Evolutionary conservation across 805 yeast species (phyloP).

Genomic region (Schwanniomyces occidentalis): DNA sequence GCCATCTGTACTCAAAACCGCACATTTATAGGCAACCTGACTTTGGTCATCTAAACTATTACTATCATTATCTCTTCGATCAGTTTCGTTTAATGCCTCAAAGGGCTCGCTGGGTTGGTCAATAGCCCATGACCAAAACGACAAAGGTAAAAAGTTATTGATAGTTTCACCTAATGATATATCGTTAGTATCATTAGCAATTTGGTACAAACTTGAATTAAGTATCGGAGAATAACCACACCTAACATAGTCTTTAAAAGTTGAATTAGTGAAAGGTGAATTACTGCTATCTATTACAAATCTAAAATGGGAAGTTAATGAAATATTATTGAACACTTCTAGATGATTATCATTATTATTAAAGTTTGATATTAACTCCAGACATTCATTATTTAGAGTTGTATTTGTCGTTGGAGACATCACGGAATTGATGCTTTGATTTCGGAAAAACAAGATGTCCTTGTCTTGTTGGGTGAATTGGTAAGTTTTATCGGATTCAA

Average conservation of each 20-base stretch:
- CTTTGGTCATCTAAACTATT: background rate
- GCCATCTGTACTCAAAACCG: constrained; percentile 41
- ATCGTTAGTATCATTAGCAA: constrained; percentile 7
- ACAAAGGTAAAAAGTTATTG: constrained; percentile 25
- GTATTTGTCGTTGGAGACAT: constrained; percentile 5
- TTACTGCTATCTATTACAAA: constrained; percentile 34
- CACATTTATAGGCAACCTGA: constrained; percentile 42
- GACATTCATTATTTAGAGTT: constrained; percentile 6
- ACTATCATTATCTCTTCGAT: constrained; percentile 2
- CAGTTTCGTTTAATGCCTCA: constrained; percentile 1
- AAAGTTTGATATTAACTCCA: constrained; percentile 9
- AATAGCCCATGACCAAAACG: constrained; percentile 76
- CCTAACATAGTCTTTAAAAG: constrained; percentile 39
- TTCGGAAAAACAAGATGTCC: constrained; percentile 14
- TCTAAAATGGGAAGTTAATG: constrained; percentile 24
- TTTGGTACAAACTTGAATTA: constrained; percentile 24
- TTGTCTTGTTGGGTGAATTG: constrained; percentile 22
- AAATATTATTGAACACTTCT: constrained; percentile 11
- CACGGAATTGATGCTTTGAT: background rate
- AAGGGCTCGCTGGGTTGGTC: constrained; percentile 46
- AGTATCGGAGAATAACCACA: constrained; percentile 73
- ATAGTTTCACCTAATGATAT: constrained; percentile 27
- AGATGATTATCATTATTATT: constrained; percentile 1
- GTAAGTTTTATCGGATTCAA: constrained; percentile 19
- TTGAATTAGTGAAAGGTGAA: constrained; percentile 35